phyloP scores from a whole-genome alignment of 371 early-diverging fungal genomes.

The Basidiobolus meristosporus region DNA sequence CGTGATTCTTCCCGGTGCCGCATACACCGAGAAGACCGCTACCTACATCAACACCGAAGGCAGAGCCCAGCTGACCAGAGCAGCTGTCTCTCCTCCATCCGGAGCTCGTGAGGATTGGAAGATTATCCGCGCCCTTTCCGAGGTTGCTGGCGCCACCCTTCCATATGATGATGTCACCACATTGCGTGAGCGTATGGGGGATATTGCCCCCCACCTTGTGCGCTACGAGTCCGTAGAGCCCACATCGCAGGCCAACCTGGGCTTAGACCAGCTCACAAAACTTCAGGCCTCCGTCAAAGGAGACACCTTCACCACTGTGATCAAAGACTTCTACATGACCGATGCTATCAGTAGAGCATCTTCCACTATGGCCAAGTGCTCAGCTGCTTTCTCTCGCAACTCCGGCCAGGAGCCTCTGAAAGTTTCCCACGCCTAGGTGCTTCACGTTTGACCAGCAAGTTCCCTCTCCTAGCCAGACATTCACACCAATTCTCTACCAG shows the following conservation, averaged over 20 bases:
- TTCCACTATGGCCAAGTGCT: slow-evolving; percentile 93
- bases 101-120: slow-evolving; percentile 96
- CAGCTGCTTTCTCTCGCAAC: slow-evolving; percentile 41
- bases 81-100: slow-evolving; percentile 78
- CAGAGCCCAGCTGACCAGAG: slow-evolving; percentile 77
- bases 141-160: slow-evolving; percentile 64
- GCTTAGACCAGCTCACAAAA: slow-evolving; percentile 33
- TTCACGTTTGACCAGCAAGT: no score
- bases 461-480: no score
- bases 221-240: slow-evolving; percentile 52
- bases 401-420: no score
- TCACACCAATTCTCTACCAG: no score
- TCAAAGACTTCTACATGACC: slow-evolving; percentile 86
- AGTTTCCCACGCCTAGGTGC: no score
- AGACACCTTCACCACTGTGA: slow-evolving; percentile 20
- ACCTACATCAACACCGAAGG: slow-evolving; percentile 95
- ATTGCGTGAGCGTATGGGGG: slow-evolving; percentile 67
- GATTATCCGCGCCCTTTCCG: slow-evolving; percentile 89
- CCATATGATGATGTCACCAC: slow-evolving; percentile 75
- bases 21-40: slow-evolving; percentile 91
- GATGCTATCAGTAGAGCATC: slow-evolving; percentile 84
- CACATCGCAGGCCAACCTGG: slow-evolving; percentile 27
- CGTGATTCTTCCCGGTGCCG: slow-evolving; percentile 88
- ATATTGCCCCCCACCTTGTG: slow-evolving; percentile 71
- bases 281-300: slow-evolving; percentile 19